Evolutionary conservation across 2,329 filamentous ascomycete species (phyloP), one percentile per base, ranked within the genome.

Genomic region (Cordyceps fumosorosea): DNA sequence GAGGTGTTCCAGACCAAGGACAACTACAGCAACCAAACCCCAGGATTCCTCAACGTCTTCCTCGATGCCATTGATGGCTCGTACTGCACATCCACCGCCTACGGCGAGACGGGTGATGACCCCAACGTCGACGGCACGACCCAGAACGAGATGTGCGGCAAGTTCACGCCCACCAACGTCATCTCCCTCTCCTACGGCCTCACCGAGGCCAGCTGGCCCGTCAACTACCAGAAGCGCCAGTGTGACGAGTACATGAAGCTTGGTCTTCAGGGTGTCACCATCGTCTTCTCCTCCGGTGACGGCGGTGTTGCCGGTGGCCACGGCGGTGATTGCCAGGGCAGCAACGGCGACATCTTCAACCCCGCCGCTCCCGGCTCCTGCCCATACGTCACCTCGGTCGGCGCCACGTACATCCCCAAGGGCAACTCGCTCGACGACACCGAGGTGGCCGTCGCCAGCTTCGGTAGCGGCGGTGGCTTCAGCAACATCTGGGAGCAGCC

Each of bases 51-150:
- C 29, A 80, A 80, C 67, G 80, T 77, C 37, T 80, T 83, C 67
- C 75, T 80, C 50, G 80, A 82, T 62, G 81, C 80, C 44, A 74
- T 83, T 40, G 81, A 83, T 65, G 81, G 79, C 5, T 77, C 71
- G 54, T 84, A 83, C 70, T 84, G 83, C 72, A 1, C 81, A 76
- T 78, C 62, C 78, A 80, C 11, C 66, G 72, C 62, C 69, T 75
- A 5, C 70, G 71, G 57, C 20, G 37, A 62, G 62, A 60, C 57
- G 1, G 57, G 48, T 6, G 57, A 54, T 7, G 40, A 60, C 40
- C 57, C 48, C 26, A 22, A 18, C 11, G 57, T 54, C 4, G 40
- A 60, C 20, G 48, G 48, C n/a, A 22, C 5, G 16, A 34, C 48
- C 0, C n/a, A 22, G 12, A 44, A 53, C 11, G 24, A 53, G 7